phyloP scores from a whole-genome alignment of 2,329 filamentous ascomycete genomes.

The Aspergillus japonicus region DNA sequence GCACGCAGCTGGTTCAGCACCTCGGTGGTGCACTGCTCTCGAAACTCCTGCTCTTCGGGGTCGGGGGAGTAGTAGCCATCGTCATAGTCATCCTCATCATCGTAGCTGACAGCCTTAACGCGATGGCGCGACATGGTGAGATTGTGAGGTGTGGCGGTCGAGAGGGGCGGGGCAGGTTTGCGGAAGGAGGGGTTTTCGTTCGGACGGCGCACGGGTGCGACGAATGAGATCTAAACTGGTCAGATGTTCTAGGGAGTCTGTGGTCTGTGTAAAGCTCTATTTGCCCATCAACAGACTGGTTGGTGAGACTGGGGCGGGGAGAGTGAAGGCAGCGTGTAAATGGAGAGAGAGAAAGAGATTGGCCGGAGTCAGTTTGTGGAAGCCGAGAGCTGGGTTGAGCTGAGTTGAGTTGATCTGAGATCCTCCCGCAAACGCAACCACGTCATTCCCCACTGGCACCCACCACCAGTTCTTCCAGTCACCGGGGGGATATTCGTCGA shows the following conservation, averaged over 20 bases:
- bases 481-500: neutral
- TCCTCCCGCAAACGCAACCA: constrained; percentile 23
- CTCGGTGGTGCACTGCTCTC: constrained; percentile 65
- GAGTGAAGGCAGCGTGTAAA: neutral
- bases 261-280: neutral
- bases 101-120: constrained; percentile 45
- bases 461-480: neutral
- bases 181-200: constrained; percentile 1
- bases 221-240: neutral
- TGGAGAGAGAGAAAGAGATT: neutral
- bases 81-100: constrained; percentile 45
- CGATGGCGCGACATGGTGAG: constrained; percentile 46
- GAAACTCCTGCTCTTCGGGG: constrained; percentile 51
- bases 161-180: neutral
- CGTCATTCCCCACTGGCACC: constrained; percentile 32
- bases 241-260: neutral
- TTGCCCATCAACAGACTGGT: neutral
- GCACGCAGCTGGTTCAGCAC: constrained; percentile 66
- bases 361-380: constrained; percentile 1
- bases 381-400: neutral
- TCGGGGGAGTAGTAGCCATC: constrained; percentile 44
- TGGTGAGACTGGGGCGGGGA: neutral
- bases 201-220: neutral
- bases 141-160: constrained; percentile 5
- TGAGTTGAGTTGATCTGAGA: constrained; percentile 4